A percentile compares a stretch with the other conserved stretches of the same genome.
Evolutionary conservation across 2,329 filamentous ascomycete genomes (phyloP).

Genomic region (Penicillium sp.): DNA sequence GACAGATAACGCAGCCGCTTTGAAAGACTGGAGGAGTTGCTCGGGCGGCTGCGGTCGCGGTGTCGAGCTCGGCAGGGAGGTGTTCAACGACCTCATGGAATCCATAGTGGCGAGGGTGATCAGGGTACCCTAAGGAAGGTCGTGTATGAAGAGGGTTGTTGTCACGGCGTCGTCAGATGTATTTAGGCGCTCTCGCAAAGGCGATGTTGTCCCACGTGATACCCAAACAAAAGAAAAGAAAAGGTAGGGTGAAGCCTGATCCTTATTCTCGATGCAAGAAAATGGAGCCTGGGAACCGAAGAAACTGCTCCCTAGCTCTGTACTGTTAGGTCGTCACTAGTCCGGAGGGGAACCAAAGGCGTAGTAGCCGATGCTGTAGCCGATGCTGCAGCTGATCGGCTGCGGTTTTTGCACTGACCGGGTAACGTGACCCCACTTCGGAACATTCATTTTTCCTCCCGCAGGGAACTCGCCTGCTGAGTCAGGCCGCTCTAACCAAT

Average conservation of each 20-base stretch:
- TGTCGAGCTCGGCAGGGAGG: conserved; percentile 56
- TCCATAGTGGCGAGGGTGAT: conserved; percentile 49
- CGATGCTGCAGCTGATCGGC: conserved; percentile 27
- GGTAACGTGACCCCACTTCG: conserved; percentile 40
- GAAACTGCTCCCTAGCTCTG: neutral
- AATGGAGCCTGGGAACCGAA: neutral
- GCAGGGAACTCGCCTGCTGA: conserved; percentile 19
- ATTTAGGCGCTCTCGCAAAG: conserved; percentile 18
- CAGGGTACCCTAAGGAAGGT: neutral
- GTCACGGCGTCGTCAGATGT: conserved; percentile 4
- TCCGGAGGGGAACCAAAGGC: conserved; percentile 12
- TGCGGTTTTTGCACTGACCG: conserved; percentile 32
- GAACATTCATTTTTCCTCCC: conserved; percentile 30
- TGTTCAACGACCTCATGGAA: conserved; percentile 63
- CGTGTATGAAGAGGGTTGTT: neutral
- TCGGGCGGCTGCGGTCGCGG: conserved; percentile 49
- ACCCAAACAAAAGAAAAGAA: conserved; percentile 7
- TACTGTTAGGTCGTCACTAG: neutral
- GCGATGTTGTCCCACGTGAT: conserved; percentile 1
- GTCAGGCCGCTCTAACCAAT: conserved; percentile 33
- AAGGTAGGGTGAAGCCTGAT: neutral
- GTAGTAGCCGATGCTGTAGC: conserved; percentile 11
- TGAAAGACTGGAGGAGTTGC: conserved; percentile 80
- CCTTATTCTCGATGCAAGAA: neutral
- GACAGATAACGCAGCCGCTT: conserved; percentile 85